A percentile compares a stretch with the other conserved stretches of the same genome.
These are phyloP conservation scores for Letharia lupina DNA, from an alignment of 495 filamentous ascomycete genomes.

Conservation along the genomic window DNA sequence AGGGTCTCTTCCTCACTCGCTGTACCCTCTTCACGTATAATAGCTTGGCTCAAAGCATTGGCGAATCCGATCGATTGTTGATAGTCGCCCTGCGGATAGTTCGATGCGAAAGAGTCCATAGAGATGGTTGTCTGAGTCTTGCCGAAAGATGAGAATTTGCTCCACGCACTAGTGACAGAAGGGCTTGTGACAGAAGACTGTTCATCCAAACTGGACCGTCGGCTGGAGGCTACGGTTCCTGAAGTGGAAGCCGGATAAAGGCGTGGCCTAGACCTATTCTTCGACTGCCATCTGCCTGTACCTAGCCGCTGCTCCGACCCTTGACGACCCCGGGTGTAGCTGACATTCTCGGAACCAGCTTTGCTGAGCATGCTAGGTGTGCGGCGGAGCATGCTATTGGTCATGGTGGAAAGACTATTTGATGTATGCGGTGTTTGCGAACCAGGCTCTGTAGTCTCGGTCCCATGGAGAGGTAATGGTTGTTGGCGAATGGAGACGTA, in stretches of 20 bases:
- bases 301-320: conserved; percentile 52
- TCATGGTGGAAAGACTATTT: conserved; percentile 41
- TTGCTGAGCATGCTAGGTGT: conserved; percentile 89
- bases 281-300: conserved; percentile 68
- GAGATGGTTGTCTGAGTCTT: conserved; percentile 87
- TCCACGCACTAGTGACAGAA: conserved; percentile 83
- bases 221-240: conserved; percentile 67
- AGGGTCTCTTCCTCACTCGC: conserved; percentile 38
- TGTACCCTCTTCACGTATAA: conserved; percentile 81
- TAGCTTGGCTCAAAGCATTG: conserved; percentile 91
- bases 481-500: conserved; percentile 83
- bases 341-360: conserved; percentile 65
- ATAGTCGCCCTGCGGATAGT: conserved; percentile 74
- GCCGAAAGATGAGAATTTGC: conserved; percentile 73
- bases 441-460: conserved; percentile 38
- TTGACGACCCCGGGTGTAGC: conserved; percentile 55
- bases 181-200: conserved; percentile 87
- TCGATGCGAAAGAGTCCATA: conserved; percentile 74
- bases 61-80: conserved; percentile 97
- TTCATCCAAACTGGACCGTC: conserved; percentile 81
- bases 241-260: conserved; percentile 61
- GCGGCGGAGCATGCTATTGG: conserved; percentile 58
- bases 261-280: conserved; percentile 75
- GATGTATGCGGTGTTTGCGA: conserved; percentile 30
- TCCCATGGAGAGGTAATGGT: conserved; percentile 72